Conservation (phyloP, 1,284 basidiomycete genomes). For the Singerocomus inundabilis region DNA sequence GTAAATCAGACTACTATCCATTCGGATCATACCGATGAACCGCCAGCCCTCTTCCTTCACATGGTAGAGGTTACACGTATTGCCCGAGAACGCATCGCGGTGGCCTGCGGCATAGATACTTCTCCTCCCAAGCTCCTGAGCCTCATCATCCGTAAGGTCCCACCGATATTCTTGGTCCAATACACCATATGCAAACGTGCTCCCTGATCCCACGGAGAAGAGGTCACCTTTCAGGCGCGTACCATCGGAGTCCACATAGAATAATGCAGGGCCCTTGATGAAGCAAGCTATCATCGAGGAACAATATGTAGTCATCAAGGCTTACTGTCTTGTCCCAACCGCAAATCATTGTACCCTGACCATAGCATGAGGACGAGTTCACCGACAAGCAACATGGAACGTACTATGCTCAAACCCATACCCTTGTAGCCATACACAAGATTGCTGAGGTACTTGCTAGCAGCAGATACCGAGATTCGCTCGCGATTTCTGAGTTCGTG, state of each 20-base stretch:
- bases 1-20: neutral
- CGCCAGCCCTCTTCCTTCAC: constrained; percentile 94
- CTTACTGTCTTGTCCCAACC: constrained; percentile 98
- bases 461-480: constrained; percentile 97
- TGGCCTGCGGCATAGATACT: constrained; percentile 98
- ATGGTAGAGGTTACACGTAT: constrained; percentile 95
- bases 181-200: constrained; percentile 98
- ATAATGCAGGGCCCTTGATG: constrained; percentile 85
- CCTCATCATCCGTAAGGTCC: constrained; percentile 93
- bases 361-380: constrained; percentile 4
- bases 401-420: constrained; percentile 98
- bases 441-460: constrained; percentile 96
- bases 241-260: constrained; percentile 98
- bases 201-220: constrained; percentile 98
- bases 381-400: constrained; percentile 4
- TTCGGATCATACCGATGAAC: constrained; percentile 71
- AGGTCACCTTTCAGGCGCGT: constrained; percentile 93
- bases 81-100: constrained; percentile 97
- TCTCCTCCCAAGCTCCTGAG: constrained; percentile 90
- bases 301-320: constrained; percentile 11
- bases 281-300: neutral
- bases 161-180: constrained; percentile 95
- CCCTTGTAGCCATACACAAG: constrained; percentile 99
- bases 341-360: constrained; percentile 97
- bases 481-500: constrained; percentile 98